Percentiles rank a stretch among this genome's conserved stretches.
Conservation (phyloP, 768 basidiomycete genomes). For the Tremella fuciformis region DNA sequence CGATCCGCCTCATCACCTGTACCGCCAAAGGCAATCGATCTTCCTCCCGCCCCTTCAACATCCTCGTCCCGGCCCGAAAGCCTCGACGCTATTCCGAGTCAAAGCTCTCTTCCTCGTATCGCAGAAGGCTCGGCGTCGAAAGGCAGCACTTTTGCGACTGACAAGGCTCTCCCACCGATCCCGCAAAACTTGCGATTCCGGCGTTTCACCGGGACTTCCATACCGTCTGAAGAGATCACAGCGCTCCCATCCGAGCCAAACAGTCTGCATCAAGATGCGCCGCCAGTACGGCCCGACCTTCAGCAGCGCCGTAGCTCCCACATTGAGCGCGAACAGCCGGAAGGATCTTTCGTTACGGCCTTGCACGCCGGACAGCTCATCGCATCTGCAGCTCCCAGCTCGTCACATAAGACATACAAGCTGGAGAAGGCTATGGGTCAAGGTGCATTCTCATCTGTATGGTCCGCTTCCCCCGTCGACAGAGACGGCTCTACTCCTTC, state of each 20-base stretch:
- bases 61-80: neutral
- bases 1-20: neutral
- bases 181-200: neutral
- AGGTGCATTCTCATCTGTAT: conserved; percentile 50
- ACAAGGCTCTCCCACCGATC: neutral
- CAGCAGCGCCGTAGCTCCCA: neutral
- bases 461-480: conserved; percentile 30
- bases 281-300: neutral
- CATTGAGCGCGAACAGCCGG: no score
- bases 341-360: no score
- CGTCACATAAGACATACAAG: neutral
- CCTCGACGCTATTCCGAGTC: neutral
- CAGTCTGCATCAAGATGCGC: neutral
- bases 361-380: neutral
- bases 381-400: neutral
- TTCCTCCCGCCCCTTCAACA: neutral
- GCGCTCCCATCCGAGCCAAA: neutral
- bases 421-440: conserved; percentile 44
- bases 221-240: neutral
- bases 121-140: neutral
- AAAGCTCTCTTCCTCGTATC: neutral
- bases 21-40: neutral
- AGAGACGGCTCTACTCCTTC: neutral
- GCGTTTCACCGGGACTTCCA: neutral
- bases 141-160: neutral